phyloP scores from a whole-genome alignment of 2,329 filamentous ascomycete genomes.

The Capronia americana region DNA sequence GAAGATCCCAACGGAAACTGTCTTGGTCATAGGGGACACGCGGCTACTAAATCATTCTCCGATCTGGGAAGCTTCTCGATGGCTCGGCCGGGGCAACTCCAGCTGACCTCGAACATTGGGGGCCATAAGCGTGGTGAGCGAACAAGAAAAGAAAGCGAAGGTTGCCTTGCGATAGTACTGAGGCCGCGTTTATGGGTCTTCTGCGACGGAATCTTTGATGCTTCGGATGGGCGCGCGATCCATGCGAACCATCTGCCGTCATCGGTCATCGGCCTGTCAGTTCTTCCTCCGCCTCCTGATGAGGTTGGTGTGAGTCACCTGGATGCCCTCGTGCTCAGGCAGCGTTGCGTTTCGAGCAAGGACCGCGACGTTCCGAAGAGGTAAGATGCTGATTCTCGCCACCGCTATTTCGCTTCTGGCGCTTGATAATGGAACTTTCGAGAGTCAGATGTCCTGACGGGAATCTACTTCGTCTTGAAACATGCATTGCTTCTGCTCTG shows the following conservation, averaged over 20 bases:
- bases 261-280: slow-evolving; percentile 2
- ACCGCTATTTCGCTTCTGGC: background rate
- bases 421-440: slow-evolving; percentile 6
- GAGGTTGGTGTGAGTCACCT: slow-evolving; percentile 3
- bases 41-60: background rate
- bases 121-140: background rate
- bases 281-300: background rate
- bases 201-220: slow-evolving; percentile 1
- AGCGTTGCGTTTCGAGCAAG: slow-evolving; percentile 8
- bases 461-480: background rate
- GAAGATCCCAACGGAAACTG: background rate
- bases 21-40: background rate
- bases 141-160: slow-evolving; percentile 1
- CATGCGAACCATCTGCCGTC: slow-evolving; percentile 12
- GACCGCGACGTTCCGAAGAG: slow-evolving; percentile 6
- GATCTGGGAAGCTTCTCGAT: background rate
- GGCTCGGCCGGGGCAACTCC: background rate
- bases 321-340: background rate
- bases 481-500: background rate
- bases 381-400: slow-evolving; percentile 16
- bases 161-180: slow-evolving; percentile 2
- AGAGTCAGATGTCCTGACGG: background rate
- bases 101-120: slow-evolving; percentile 3
- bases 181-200: background rate
- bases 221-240: background rate